Evolutionary conservation across 1,139 yeast genomes (phyloP), one percentile per base, ranked within the genome.

Genomic region (Hansenula anomala): DNA sequence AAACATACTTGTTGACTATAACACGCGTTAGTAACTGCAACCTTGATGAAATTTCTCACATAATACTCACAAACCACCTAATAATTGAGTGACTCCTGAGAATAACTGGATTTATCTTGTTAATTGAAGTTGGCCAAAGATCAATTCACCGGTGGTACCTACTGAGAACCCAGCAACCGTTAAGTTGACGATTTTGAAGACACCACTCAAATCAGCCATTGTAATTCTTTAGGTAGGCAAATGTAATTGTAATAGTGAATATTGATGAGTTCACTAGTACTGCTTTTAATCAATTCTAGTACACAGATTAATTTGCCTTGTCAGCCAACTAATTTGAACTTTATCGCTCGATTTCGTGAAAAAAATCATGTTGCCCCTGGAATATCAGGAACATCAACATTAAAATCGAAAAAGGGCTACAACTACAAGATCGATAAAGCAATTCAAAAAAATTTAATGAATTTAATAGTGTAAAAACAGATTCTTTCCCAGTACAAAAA

Each of bases 141-240:
- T n/a, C n/a, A n/a, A n/a, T n/a, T n/a, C n/a, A n/a, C 23, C 23
- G 9, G 48, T 20, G 12, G 52, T 34, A 63, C 84, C 41, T 61
- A 80, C 81, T 13, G 80, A 48, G 34, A 85, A 61, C 1, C 69
- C 71, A 6, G 87, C 89, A 24, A 84, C 83, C 2, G 70, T 63
- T 41, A 87, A 58, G 55, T 87, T 86, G 54, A 77, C 74, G 28
- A 73, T 66, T 51, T 75, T 80, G 65, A 87, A 85, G 16, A 71
- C 73, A 18, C 55, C 56, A 35, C 41, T 52, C 12, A 54, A 46
- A 34, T 57, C 60, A 17, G 56, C 43, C 52, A 52, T 52, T 30
- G 28, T 29, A 14, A 14, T 10, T n/a, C 13, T 8, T n/a, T n/a
- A n/a, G n/a, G n/a, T n/a, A n/a, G n/a, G n/a, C n/a, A n/a, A n/a